Conservation (phyloP, 2,329 filamentous ascomycete species). For the Alternaria postmessia region DNA sequence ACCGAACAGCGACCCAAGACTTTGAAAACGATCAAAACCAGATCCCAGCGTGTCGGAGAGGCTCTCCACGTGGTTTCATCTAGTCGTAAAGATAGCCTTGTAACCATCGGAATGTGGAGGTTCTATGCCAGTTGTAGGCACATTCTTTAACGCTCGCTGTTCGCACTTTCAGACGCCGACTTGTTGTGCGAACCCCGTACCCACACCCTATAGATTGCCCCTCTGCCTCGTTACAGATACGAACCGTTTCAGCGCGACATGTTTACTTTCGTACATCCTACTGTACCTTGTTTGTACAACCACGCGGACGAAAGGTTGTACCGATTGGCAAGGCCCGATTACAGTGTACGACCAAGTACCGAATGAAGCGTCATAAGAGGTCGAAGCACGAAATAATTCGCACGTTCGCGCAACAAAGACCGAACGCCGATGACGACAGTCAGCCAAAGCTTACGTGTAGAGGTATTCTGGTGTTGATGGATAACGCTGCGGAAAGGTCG, state of each 20-base stretch:
- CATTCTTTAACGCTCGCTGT: conserved; percentile 1
- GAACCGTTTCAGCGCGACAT: background rate
- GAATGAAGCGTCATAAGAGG: background rate
- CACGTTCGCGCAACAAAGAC: background rate
- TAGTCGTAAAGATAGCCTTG: background rate
- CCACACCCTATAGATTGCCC: background rate
- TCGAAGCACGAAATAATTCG: background rate
- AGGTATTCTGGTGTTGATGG: background rate
- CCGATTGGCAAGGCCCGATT: conserved; percentile 1
- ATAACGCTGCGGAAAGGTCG: background rate
- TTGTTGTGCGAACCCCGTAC: background rate
- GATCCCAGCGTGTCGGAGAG: background rate
- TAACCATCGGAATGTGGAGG: background rate
- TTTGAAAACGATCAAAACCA: background rate
- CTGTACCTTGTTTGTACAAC: background rate
- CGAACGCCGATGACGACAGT: background rate
- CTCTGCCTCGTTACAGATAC: background rate
- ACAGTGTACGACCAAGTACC: background rate
- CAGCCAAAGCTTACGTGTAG: background rate
- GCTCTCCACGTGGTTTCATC: background rate
- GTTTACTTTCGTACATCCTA: conserved; percentile 1
- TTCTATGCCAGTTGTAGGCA: background rate
- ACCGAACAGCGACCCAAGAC: background rate
- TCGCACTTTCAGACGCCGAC: background rate
- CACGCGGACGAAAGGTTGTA: background rate